Conservation (phyloP, 2,329 filamentous ascomycete species). For the Pseudofabraea citricarpa region DNA sequence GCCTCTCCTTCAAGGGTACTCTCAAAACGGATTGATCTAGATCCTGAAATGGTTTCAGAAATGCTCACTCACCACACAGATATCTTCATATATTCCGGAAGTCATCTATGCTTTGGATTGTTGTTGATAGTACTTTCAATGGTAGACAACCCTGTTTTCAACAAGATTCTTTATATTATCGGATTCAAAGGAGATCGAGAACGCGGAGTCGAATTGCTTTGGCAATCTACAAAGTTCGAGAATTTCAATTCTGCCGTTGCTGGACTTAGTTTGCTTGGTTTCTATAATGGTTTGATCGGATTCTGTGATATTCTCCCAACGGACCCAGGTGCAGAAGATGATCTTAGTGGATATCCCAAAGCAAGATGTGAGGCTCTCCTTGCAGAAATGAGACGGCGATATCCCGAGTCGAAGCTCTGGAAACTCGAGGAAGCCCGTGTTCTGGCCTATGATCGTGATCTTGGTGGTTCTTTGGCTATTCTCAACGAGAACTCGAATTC, state of each 20-base stretch:
- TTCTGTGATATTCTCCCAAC: slow-evolving; percentile 82
- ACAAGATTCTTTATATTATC: slow-evolving; percentile 78
- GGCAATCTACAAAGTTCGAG: slow-evolving; percentile 79
- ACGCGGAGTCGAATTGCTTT: slow-evolving; percentile 78
- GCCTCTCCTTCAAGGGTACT: slow-evolving; percentile 12
- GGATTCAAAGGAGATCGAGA: slow-evolving; percentile 88
- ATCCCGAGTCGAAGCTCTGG: slow-evolving; percentile 83
- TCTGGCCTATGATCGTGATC: slow-evolving; percentile 58
- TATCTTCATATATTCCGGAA: slow-evolving; percentile 82
- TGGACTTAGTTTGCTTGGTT: slow-evolving; percentile 73
- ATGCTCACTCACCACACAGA: slow-evolving; percentile 74
- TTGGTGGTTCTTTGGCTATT: slow-evolving; percentile 64
- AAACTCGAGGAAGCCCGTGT: slow-evolving; percentile 81
- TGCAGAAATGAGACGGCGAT: slow-evolving; percentile 67
- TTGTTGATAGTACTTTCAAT: slow-evolving; percentile 85
- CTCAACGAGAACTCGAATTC: slow-evolving; percentile 56
- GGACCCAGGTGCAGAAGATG: slow-evolving; percentile 47
- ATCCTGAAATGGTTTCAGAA: slow-evolving; percentile 52
- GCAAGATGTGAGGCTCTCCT: slow-evolving; percentile 65
- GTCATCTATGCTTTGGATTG: slow-evolving; percentile 85
- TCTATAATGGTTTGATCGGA: slow-evolving; percentile 82
- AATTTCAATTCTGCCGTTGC: slow-evolving; percentile 94
- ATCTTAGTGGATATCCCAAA: slow-evolving; percentile 67
- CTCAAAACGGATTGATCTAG: slow-evolving; percentile 20
- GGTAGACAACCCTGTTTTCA: slow-evolving; percentile 79